These are phyloP conservation scores for Saposhnikovia divaricata DNA, from an alignment of 129 eudicot genomes.

Conservation along the genomic window DNA sequence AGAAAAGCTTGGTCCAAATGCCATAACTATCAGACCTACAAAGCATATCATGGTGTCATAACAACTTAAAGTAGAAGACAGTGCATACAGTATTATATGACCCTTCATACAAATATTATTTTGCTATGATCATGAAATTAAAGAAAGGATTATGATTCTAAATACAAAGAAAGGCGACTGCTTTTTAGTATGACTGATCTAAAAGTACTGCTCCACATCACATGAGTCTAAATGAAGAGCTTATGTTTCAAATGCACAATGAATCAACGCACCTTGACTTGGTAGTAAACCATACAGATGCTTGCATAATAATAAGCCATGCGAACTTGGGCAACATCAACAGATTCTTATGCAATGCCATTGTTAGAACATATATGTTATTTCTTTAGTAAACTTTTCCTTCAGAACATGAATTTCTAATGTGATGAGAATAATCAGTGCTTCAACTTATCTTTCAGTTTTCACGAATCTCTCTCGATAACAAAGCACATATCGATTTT, in stretches of 20 bases:
- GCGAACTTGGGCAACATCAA: background rate
- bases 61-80: background rate
- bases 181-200: background rate
- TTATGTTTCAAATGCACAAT: background rate
- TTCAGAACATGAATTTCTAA: background rate
- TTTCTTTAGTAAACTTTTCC: background rate
- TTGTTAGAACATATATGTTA: background rate
- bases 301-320: background rate
- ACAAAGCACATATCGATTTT: background rate
- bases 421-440: background rate
- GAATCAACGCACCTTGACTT: background rate
- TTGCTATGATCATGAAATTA: background rate
- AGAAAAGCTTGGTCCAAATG: constrained; percentile 98
- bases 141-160: background rate
- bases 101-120: background rate
- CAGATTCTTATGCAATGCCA: background rate
- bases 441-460: background rate
- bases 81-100: background rate
- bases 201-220: background rate
- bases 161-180: background rate
- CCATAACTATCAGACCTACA: constrained; percentile 67
- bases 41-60: constrained; percentile 7
- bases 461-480: background rate
- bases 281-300: background rate
- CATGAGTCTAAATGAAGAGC: background rate